Evolutionary conservation across 1,284 basidiomycete genomes (phyloP).

Genomic region (Coniophora puteana): DNA sequence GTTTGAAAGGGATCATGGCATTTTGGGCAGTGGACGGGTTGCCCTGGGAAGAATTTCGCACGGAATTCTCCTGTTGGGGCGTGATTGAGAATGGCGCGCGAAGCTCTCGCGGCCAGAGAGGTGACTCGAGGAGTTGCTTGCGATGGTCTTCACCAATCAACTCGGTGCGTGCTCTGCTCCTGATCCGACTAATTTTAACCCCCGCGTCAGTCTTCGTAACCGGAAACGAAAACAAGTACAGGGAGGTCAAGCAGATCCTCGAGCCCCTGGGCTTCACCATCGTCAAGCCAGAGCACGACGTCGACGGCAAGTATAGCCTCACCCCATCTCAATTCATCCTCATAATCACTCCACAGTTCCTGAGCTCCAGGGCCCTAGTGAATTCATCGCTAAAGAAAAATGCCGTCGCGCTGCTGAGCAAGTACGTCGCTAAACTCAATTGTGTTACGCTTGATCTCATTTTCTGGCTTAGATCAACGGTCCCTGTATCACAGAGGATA

Average conservation of each 20-base stretch:
- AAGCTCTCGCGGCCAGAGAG: no score
- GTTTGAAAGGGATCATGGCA: no score
- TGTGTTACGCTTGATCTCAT: no score
- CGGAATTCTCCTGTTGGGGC: no score
- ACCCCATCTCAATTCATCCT: constrained; percentile 5
- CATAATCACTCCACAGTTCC: constrained; percentile 55
- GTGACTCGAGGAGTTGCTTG: no score
- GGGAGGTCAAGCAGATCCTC: constrained; percentile 82
- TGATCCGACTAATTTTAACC: no score
- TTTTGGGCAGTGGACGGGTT: no score
- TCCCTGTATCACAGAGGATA: constrained; percentile 96
- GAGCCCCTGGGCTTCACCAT: constrained; percentile 45
- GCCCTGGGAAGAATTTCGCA: no score
- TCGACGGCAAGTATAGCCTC: constrained; percentile 56
- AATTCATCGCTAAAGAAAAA: constrained; percentile 89
- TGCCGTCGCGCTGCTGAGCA: constrained; percentile 82
- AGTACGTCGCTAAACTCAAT: constrained; percentile 41
- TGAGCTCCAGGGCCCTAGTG: constrained; percentile 91
- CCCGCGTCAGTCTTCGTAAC: constrained; percentile 79
- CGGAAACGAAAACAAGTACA: constrained; percentile 91
- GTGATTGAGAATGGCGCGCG: no score
- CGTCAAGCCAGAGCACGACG: no score
- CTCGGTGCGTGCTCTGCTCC: no score
- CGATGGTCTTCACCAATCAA: no score
- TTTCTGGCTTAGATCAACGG: constrained; percentile 73